These are phyloP conservation scores for Ophiostoma sp. DNA, from an alignment of 2,329 filamentous ascomycete species.

Conservation along the genomic window DNA sequence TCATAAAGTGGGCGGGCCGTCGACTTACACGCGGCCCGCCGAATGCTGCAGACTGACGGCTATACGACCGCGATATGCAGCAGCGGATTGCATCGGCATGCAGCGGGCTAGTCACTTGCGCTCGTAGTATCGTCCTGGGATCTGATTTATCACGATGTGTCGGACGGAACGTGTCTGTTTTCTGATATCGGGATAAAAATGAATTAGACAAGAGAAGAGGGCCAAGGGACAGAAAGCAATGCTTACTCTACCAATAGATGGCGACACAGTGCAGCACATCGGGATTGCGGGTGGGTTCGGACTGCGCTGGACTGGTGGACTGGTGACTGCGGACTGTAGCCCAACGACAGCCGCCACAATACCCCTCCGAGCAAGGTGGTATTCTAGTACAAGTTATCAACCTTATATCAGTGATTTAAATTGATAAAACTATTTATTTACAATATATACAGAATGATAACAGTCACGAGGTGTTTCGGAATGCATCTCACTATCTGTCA, in stretches of 20 bases:
- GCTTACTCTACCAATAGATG: background rate
- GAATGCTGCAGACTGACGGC: background rate
- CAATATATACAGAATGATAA: too few species aligned
- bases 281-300: background rate
- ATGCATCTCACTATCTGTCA: conserved; percentile 2
- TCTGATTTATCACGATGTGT: background rate
- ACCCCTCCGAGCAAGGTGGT: background rate
- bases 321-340: background rate
- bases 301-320: background rate
- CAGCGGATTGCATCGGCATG: background rate
- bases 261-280: background rate
- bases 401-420: background rate
- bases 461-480: conserved; percentile 5
- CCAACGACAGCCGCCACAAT: background rate
- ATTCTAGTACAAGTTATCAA: background rate
- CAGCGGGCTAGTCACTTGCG: background rate
- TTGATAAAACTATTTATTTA: background rate
- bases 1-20: background rate
- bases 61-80: background rate
- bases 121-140: background rate
- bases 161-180: background rate
- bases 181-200: background rate
- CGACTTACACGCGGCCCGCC: background rate
- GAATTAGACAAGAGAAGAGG: background rate
- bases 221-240: background rate